Evolutionary conservation across 1,284 basidiomycete species (phyloP).

Genomic region (Schizophyllum amplum): DNA sequence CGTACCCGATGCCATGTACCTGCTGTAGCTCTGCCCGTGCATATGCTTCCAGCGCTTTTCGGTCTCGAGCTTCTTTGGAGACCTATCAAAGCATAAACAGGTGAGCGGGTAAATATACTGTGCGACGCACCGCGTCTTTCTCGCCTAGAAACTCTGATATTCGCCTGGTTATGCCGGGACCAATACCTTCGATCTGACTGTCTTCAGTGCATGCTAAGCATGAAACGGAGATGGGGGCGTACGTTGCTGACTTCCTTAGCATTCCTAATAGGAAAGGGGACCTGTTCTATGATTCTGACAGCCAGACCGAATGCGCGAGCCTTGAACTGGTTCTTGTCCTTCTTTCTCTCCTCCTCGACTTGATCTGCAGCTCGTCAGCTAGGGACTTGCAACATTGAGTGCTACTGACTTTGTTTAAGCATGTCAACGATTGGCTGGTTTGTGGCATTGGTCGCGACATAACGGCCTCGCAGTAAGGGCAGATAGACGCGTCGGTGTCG

Average conservation of each 20-base stretch:
- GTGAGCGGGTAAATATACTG: not conserved
- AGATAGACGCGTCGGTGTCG: not conserved
- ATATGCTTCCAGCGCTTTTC: constrained; percentile 14
- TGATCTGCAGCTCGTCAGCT: constrained; percentile 25
- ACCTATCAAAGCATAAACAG: not conserved
- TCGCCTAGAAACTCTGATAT: constrained; percentile 31
- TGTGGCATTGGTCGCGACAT: constrained; percentile 12
- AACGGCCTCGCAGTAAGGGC: not conserved
- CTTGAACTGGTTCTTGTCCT: constrained; percentile 37
- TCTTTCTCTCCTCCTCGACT: constrained; percentile 31
- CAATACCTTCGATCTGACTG: constrained; percentile 33
- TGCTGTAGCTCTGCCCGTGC: constrained; percentile 17
- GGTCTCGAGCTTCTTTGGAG: constrained; percentile 10
- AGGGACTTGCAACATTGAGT: not conserved
- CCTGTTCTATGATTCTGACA: constrained; percentile 29
- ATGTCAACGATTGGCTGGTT: constrained; percentile 36
- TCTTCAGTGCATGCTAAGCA: constrained; percentile 10
- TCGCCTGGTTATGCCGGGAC: constrained; percentile 31
- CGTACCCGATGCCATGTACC: constrained; percentile 26
- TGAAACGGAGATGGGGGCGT: not conserved
- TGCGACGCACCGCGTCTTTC: constrained; percentile 28
- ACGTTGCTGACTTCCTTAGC: constrained; percentile 26
- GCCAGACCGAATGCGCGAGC: constrained; percentile 40
- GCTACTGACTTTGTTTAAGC: constrained; percentile 29
- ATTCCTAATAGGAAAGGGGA: constrained; percentile 33